phyloP scores from a whole-genome alignment of 1,139 yeast species.

The Saccharomyces hybrid region DNA sequence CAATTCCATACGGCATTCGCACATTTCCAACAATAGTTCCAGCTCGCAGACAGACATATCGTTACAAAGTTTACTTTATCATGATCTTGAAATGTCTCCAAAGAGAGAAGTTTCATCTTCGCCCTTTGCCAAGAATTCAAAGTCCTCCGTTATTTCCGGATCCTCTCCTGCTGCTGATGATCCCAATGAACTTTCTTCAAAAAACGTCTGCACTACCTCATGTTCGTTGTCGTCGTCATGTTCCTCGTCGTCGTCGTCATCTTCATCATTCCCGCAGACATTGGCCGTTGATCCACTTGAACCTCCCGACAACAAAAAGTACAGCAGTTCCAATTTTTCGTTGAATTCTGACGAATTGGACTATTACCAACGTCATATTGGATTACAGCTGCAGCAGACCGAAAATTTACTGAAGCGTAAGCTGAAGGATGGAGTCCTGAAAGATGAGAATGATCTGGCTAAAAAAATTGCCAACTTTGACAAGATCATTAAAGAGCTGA shows the following conservation, averaged over 20 bases:
- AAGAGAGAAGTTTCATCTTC: background rate
- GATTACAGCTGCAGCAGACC: constrained; percentile 9
- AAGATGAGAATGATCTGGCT: constrained; percentile 13
- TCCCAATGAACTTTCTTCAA: background rate
- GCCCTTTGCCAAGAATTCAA: too few species aligned
- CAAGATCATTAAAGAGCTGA: constrained; percentile 8
- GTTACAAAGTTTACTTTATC: constrained; percentile 4
- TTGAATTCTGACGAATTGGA: constrained; percentile 11
- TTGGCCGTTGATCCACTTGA: background rate
- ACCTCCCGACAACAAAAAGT: background rate
- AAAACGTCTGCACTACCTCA: constrained; percentile 2
- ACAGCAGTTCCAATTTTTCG: constrained; percentile 1
- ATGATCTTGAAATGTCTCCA: constrained; percentile 3
- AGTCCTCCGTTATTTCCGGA: background rate
- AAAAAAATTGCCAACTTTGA: constrained; percentile 13
- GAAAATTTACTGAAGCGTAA: constrained; percentile 12
- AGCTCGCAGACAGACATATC: constrained; percentile 1
- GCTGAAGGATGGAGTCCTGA: constrained; percentile 9
- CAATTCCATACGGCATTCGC: background rate
- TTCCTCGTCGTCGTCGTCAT: constrained; percentile 1
- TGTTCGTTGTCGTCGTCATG: constrained; percentile 2
- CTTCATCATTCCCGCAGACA: background rate
- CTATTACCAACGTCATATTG: constrained; percentile 16
- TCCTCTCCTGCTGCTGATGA: background rate
- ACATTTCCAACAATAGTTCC: background rate